A percentile compares a stretch with the other conserved stretches of the same genome.
These are phyloP conservation scores for Pythium monospermum DNA, from an alignment of 352 stramenopile species.

Conservation along the genomic window DNA sequence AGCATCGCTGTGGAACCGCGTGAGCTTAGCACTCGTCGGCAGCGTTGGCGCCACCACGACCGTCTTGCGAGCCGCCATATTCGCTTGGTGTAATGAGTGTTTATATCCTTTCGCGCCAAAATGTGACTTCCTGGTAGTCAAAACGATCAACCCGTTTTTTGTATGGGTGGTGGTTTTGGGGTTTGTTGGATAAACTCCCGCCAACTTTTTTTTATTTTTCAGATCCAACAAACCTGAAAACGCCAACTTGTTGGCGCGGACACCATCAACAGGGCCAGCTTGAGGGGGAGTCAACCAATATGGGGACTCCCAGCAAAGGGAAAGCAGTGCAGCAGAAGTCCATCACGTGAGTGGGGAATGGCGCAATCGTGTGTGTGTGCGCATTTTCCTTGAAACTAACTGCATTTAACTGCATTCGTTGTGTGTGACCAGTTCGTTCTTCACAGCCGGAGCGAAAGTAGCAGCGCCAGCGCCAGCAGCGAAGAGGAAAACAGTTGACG, in stretches of 20 bases:
- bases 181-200: too few species aligned
- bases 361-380: neutral
- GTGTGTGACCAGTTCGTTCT: conserved; percentile 48
- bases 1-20: conserved; percentile 67
- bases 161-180: neutral
- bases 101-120: conserved; percentile 18
- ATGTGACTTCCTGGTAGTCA: conserved; percentile 11
- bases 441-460: conserved; percentile 47
- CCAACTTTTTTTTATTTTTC: too few species aligned
- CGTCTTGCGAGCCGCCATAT: conserved; percentile 34
- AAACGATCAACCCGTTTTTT: neutral
- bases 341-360: conserved; percentile 36
- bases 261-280: too few species aligned
- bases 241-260: too few species aligned
- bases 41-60: conserved; percentile 47
- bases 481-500: conserved; percentile 7
- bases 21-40: conserved; percentile 30
- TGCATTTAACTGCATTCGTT: too few species aligned
- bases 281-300: conserved; percentile 3
- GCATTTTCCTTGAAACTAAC: too few species aligned
- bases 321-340: conserved; percentile 58
- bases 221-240: neutral
- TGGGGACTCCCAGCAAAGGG: conserved; percentile 14
- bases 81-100: neutral
- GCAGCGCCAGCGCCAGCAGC: neutral